Evolutionary conservation across 495 filamentous ascomycete genomes (phyloP).

Genomic region (Daldinia concentrica): DNA sequence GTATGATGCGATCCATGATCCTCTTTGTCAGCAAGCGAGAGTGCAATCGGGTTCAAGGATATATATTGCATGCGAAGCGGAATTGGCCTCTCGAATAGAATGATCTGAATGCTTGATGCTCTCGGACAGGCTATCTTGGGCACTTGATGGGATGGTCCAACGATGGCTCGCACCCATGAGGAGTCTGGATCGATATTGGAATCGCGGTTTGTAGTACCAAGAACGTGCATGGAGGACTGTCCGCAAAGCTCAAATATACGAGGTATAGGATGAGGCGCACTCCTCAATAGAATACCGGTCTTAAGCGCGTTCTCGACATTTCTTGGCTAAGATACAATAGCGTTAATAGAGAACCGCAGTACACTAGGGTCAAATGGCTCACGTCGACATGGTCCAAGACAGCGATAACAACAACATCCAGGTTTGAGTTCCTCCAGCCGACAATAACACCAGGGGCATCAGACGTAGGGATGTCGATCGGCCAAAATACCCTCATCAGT

Average conservation of each 20-base stretch:
- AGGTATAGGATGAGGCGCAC: conserved; percentile 79
- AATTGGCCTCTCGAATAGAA: conserved; percentile 86
- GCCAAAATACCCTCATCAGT: conserved; percentile 98
- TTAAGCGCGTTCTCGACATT: conserved; percentile 90
- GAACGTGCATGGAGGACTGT: conserved; percentile 80
- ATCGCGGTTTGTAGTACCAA: conserved; percentile 77
- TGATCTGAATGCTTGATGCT: conserved; percentile 79
- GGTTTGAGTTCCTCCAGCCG: conserved; percentile 91
- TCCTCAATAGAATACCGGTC: conserved; percentile 82
- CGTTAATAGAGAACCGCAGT: conserved; percentile 15
- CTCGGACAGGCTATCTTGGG: conserved; percentile 78
- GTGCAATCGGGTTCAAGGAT: conserved; percentile 85
- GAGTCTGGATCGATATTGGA: conserved; percentile 66
- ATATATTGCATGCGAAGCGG: conserved; percentile 96
- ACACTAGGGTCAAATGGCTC: conserved; percentile 32
- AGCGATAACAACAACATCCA: conserved; percentile 89
- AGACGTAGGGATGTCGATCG: conserved; percentile 79
- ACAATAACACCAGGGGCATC: conserved; percentile 84
- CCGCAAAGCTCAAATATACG: conserved; percentile 88
- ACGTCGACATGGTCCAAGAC: conserved; percentile 94
- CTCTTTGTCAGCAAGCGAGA: conserved; percentile 84
- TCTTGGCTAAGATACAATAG: conserved; percentile 54
- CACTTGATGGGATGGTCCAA: conserved; percentile 62
- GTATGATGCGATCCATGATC: conserved; percentile 43
- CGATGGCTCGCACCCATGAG: conserved; percentile 74